These are phyloP conservation scores for Tolypocladium ophioglossoides DNA, from an alignment of 2,329 filamentous ascomycete species.

Conservation along the genomic window DNA sequence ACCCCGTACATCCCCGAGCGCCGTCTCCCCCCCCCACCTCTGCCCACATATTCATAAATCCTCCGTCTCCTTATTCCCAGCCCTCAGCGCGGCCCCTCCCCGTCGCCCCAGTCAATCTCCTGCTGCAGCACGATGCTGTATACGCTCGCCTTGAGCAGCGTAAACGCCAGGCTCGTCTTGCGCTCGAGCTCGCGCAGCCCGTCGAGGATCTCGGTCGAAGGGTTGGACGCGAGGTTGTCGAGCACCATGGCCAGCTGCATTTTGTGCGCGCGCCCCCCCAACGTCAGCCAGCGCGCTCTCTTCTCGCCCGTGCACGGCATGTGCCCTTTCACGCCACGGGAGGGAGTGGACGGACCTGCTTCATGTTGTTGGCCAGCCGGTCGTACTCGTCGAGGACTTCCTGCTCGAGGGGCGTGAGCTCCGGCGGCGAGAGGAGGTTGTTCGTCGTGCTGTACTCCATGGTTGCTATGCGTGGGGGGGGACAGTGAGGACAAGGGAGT, in stretches of 20 bases:
- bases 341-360: slow-evolving; percentile 49
- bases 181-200: slow-evolving; percentile 79
- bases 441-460: slow-evolving; percentile 9
- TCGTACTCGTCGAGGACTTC: slow-evolving; percentile 94
- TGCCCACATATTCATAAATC: too few species aligned
- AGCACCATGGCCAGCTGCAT: slow-evolving; percentile 44
- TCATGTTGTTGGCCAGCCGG: slow-evolving; percentile 78
- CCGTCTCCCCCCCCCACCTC: too few species aligned
- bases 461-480: not conserved
- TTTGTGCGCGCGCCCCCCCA: not conserved
- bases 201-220: slow-evolving; percentile 76
- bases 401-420: slow-evolving; percentile 74
- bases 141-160: slow-evolving; percentile 91
- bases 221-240: slow-evolving; percentile 54
- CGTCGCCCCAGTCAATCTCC: slow-evolving; percentile 69
- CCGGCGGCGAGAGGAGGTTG: slow-evolving; percentile 32
- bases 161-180: slow-evolving; percentile 92
- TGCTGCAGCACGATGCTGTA: slow-evolving; percentile 98
- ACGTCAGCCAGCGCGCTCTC: not conserved
- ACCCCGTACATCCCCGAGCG: too few species aligned
- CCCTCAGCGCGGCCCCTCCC: slow-evolving; percentile 25
- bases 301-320: too few species aligned
- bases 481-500: not conserved
- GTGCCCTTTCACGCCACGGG: too few species aligned
- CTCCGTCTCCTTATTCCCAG: not conserved